Evolutionary conservation across 805 yeast genomes (phyloP).

Genomic region (Starmerella roubikii): DNA sequence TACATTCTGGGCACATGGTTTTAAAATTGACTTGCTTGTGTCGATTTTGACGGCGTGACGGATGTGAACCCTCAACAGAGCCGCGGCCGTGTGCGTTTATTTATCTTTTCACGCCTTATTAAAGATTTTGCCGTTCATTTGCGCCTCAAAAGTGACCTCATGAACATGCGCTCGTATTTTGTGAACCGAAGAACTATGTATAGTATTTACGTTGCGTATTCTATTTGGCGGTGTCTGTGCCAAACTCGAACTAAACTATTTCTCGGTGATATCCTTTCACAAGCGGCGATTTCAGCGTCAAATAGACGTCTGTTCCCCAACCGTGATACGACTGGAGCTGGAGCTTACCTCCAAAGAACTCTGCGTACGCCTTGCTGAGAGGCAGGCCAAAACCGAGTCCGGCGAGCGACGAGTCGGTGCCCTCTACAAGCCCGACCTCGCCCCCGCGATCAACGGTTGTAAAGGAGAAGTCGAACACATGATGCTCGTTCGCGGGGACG

Average conservation of each 20-base stretch:
- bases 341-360: slow-evolving; percentile 56
- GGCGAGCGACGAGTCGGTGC: slow-evolving; percentile 64
- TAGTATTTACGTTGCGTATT: too few species aligned
- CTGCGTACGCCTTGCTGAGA: slow-evolving; percentile 59
- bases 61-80: too few species aligned
- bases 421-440: slow-evolving; percentile 44
- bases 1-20: too few species aligned
- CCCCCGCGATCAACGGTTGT: slow-evolving; percentile 48
- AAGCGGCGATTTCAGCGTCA: slow-evolving; percentile 26
- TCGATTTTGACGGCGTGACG: too few species aligned
- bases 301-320: slow-evolving; percentile 66
- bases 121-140: too few species aligned
- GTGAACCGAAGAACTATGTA: too few species aligned
- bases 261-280: slow-evolving; percentile 16
- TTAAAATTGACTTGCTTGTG: too few species aligned
- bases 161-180: too few species aligned
- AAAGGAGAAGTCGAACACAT: slow-evolving; percentile 76
- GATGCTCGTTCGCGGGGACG: slow-evolving; percentile 45
- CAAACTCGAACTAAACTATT: neutral
- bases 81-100: too few species aligned
- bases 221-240: neutral
- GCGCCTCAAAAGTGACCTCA: too few species aligned
- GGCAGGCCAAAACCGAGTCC: slow-evolving; percentile 97
- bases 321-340: slow-evolving; percentile 61
- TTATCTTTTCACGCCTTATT: too few species aligned